Evolutionary conservation across 2,329 filamentous ascomycete genomes (phyloP).

Genomic region (Verticillium isaacii): DNA sequence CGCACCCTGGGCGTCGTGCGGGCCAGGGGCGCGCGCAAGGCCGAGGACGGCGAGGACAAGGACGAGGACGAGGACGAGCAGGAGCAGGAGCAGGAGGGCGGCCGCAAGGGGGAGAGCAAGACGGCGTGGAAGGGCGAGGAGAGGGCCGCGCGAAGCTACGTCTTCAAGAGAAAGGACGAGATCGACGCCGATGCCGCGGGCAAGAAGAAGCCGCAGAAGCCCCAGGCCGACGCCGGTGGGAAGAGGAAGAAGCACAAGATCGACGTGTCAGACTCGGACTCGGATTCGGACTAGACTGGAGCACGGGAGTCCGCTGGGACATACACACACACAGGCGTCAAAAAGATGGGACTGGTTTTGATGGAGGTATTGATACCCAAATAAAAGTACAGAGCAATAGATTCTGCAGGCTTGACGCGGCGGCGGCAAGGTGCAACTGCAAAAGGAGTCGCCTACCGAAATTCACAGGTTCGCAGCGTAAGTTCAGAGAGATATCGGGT

Average conservation of each 20-base stretch:
- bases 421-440: background rate
- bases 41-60: conserved; percentile 37
- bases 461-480: background rate
- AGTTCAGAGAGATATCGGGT: background rate
- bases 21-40: conserved; percentile 38
- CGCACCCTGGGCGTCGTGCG: conserved; percentile 59
- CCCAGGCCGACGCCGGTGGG: conserved; percentile 20
- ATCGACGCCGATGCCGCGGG: conserved; percentile 19
- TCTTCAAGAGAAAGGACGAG: conserved; percentile 58
- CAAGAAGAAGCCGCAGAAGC: conserved; percentile 22
- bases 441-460: background rate
- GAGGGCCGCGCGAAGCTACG: conserved; percentile 49
- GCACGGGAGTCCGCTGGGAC: background rate
- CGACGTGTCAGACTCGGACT: conserved; percentile 19
- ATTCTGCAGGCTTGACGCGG: background rate
- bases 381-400: background rate
- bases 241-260: conserved; percentile 18
- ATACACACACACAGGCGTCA: background rate
- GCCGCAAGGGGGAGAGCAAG: background rate
- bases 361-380: background rate
- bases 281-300: conserved; percentile 13
- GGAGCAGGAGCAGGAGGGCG: background rate
- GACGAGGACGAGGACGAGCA: background rate
- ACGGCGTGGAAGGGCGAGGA: conserved; percentile 37
- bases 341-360: background rate